A percentile compares a stretch with the other conserved stretches of the same genome.
Evolutionary conservation across 2,329 filamentous ascomycete genomes (phyloP).

Genomic region (Didymella glomerata): DNA sequence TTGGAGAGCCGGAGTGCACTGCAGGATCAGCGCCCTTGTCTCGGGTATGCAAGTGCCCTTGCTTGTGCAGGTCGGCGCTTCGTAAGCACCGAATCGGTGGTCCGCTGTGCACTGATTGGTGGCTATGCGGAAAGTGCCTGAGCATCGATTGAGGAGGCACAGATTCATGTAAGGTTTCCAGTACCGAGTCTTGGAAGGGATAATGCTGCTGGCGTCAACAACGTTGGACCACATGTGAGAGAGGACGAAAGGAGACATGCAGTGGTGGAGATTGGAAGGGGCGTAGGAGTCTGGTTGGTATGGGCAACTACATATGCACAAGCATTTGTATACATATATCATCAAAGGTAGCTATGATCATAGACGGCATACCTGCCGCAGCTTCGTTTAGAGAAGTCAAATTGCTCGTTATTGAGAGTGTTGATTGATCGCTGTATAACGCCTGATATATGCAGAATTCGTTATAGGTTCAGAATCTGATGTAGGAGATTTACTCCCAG

Average conservation of each 20-base stretch:
- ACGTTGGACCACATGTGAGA: background rate
- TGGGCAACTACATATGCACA: background rate
- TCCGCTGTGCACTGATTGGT: constrained; percentile 4
- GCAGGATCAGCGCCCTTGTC: constrained; percentile 6
- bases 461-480: background rate
- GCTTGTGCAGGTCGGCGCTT: constrained; percentile 12
- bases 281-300: background rate
- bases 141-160: background rate
- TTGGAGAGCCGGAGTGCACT: constrained; percentile 31
- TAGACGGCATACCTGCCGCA: background rate
- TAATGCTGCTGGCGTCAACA: background rate
- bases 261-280: background rate
- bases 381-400: background rate
- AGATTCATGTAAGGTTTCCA: background rate
- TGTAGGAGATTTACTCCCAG: constrained; percentile 39
- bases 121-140: background rate
- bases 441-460: constrained; percentile 9
- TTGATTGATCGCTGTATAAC: constrained; percentile 9
- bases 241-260: background rate
- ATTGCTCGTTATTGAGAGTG: background rate
- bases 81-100: constrained; percentile 1
- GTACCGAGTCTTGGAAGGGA: no score
- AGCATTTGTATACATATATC: background rate
- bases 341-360: background rate
- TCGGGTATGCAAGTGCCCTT: constrained; percentile 12